These are phyloP conservation scores for Diatrype stigma DNA, from an alignment of 2,329 filamentous ascomycete genomes.

Conservation along the genomic window DNA sequence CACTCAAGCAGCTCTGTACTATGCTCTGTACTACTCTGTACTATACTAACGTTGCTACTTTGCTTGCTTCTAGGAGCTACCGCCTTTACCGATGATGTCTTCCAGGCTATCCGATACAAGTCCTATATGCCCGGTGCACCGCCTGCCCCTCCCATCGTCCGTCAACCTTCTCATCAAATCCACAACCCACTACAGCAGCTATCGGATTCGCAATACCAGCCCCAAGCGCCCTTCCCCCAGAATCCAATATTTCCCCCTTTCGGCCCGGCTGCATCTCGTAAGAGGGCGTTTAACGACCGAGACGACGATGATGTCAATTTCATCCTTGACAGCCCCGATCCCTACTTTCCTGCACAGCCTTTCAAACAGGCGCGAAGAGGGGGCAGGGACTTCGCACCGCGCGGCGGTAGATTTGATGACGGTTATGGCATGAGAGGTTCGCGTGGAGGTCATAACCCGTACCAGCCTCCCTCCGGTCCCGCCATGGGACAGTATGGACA, in stretches of 20 bases:
- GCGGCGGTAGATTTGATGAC: conserved; percentile 32
- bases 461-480: conserved; percentile 3
- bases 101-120: conserved; percentile 59
- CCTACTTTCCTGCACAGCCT: conserved; percentile 35
- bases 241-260: conserved; percentile 7
- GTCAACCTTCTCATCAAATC: conserved; percentile 9
- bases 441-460: conserved; percentile 12
- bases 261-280: conserved; percentile 33
- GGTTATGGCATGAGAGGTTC: conserved; percentile 26
- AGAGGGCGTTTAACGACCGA: conserved; percentile 54
- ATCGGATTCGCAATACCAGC: conserved; percentile 7
- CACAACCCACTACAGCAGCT: conserved; percentile 12
- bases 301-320: conserved; percentile 37
- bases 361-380: conserved; percentile 60
- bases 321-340: conserved; percentile 21
- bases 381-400: conserved; percentile 28
- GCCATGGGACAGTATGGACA: conserved; percentile 13
- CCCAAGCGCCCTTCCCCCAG: conserved; percentile 11
- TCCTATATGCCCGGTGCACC: conserved; percentile 54
- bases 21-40: conserved; percentile 2
- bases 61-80: conserved; percentile 42
- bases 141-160: conserved; percentile 33
- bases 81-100: conserved; percentile 67
- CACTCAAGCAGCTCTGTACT: not conserved
- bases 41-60: conserved; percentile 2